These are phyloP conservation scores for Saturnispora sekii DNA, from an alignment of 805 yeast species.

Conservation along the genomic window DNA sequence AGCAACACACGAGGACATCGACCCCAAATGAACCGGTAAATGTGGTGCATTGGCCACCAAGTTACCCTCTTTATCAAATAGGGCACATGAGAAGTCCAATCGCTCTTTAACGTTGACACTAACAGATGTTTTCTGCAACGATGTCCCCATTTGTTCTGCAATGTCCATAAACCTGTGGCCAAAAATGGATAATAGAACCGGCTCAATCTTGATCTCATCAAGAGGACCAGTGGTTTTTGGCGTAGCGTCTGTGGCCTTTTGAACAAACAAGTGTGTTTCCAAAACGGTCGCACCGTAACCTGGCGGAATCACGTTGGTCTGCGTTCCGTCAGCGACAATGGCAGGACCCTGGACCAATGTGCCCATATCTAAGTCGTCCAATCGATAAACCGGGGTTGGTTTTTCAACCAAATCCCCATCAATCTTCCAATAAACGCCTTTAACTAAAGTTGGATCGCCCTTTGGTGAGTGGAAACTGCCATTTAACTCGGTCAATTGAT, in stretches of 20 bases:
- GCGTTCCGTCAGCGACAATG: constrained; percentile 70
- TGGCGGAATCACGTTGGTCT: constrained; percentile 68
- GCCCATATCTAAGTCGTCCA: constrained; percentile 48
- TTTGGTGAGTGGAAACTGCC: constrained; percentile 17
- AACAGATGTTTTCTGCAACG: constrained; percentile 70
- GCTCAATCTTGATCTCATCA: constrained; percentile 38
- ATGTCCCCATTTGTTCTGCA: constrained; percentile 84
- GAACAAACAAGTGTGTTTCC: constrained; percentile 43
- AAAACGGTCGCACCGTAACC: constrained; percentile 44
- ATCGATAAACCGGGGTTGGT: constrained; percentile 44
- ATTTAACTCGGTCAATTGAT: constrained; percentile 37
- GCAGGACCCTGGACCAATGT: constrained; percentile 58
- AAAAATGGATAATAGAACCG: constrained; percentile 65
- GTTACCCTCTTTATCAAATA: constrained; percentile 68
- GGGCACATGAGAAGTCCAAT: constrained; percentile 75
- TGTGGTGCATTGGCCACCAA: constrained; percentile 85
- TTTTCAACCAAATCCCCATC: constrained; percentile 27
- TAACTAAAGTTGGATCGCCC: constrained; percentile 26
- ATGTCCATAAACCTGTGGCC: constrained; percentile 83
- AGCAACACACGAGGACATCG: constrained; percentile 73
- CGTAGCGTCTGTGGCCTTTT: constrained; percentile 14
- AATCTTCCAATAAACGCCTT: constrained; percentile 50
- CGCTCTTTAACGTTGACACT: constrained; percentile 80
- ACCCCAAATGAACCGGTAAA: constrained; percentile 78
- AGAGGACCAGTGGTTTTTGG: not conserved